Base-by-base conservation (phyloP, 768 basidiomycete genomes). In the Clitopilus passeckerianus region DNA sequence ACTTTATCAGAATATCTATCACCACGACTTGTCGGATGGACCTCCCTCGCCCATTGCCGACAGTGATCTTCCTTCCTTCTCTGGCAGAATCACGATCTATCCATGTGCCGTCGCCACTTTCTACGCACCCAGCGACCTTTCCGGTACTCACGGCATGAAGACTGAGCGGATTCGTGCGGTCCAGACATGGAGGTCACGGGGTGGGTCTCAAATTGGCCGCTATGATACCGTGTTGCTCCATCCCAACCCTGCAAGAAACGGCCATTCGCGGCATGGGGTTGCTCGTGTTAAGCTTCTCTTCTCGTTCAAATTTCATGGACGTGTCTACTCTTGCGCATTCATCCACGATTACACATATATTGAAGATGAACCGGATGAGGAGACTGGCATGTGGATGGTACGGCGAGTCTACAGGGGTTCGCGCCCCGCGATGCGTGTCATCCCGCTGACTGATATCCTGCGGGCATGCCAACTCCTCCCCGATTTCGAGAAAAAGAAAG, bases 121-220 rank as follows among this genome's bases (percentile, higher is more conserved):
- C 54, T 70, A 68, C 61, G 70, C 75, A 5, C 75, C 76, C 15
- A 77, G 76, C 64, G 67, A 77, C 35, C 56, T 62, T n/a, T 71
- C 64, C 41, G 73, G 75, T 6, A 57, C 67, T 34, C 75, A 58
- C 60, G 53, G 20, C 7, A 53, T 53, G 6, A 6, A 5, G 9
- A 23, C 16, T 5, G 53, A 53, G 30, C 53, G 59, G 5, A 75
- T 78, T 24, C 59, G 67, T 1, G 61, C 71, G 0, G 69, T 60
- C 8, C 63, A 61, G 16, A 58, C 58, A 1, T 77, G 75, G 75
- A n/a, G n/a, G n/a, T n/a, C n/a, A n/a, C 63, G 63, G n/a, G 61
- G 62, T 9, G 68, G 64, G 0, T 34, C 61, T n/a, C n/a, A n/a
- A n/a, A n/a, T n/a, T 23, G 46, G 66, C n/a, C 57, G 68, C 1